These are phyloP conservation scores for Haematococcus lacustris DNA, from an alignment of 139 green algal species.

Conservation along the genomic window DNA sequence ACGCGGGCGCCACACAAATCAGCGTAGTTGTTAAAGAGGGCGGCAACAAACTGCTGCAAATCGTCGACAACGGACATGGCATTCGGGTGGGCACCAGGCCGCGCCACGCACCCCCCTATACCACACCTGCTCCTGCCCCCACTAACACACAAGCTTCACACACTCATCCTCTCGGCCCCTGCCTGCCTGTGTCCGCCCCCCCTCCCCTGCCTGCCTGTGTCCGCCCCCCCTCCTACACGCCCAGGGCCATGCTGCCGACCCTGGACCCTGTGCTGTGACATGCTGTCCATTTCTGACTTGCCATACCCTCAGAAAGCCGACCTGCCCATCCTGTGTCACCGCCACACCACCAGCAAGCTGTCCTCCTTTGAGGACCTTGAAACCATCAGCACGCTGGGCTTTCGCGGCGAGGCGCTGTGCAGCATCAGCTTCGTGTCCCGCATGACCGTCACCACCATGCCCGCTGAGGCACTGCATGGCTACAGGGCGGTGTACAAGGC, in stretches of 20 bases:
- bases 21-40: slow-evolving; percentile 84
- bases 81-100: slow-evolving; percentile 48
- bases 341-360: slow-evolving; percentile 96
- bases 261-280: too few relatives aligned
- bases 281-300: not conserved
- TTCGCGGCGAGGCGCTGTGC: slow-evolving; percentile 89
- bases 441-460: slow-evolving; percentile 92
- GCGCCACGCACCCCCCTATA: not conserved
- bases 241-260: not conserved
- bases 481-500: slow-evolving; percentile 52
- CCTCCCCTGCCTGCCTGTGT: not conserved
- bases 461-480: slow-evolving; percentile 47
- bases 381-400: slow-evolving; percentile 83
- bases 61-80: slow-evolving; percentile 89
- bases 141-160: too few relatives aligned
- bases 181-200: not conserved
- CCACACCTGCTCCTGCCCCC: not conserved
- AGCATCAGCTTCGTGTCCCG: slow-evolving; percentile 85
- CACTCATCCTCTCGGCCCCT: not conserved
- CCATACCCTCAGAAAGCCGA: slow-evolving; percentile 59
- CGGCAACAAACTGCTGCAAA: slow-evolving; percentile 84
- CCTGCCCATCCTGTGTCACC: slow-evolving; percentile 61
- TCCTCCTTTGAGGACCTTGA: slow-evolving; percentile 78
- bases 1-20: slow-evolving; percentile 78
- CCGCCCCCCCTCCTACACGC: not conserved